Conservation (phyloP, 208 protist genomes). For the Wallacemonas sp. region DNA sequence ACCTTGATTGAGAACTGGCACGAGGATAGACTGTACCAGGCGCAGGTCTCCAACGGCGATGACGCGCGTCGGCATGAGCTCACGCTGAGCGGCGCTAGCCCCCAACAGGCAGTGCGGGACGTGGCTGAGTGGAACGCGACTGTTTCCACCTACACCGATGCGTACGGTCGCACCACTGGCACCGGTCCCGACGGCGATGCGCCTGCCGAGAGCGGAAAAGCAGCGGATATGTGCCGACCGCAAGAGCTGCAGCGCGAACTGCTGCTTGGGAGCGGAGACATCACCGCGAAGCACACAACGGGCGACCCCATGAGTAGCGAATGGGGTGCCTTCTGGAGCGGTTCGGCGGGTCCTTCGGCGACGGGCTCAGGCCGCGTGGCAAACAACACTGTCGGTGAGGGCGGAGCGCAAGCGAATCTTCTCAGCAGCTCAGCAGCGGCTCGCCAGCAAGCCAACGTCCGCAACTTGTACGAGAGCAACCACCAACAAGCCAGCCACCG, state of each 20-base stretch:
- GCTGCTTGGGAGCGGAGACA: background rate
- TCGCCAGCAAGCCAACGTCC: conserved; percentile 8
- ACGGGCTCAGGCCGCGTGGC: too few species aligned
- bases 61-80: background rate
- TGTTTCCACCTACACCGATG: conserved; percentile 23
- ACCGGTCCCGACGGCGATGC: background rate
- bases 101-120: background rate
- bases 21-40: conserved; percentile 35
- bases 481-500: conserved; percentile 12
- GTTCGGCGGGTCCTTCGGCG: background rate
- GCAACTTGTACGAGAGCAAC: conserved; percentile 49
- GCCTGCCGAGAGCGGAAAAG: background rate
- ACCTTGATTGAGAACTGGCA: conserved; percentile 78
- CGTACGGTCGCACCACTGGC: conserved; percentile 22
- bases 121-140: background rate
- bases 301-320: conserved; percentile 2
- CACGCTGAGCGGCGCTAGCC: conserved; percentile 19
- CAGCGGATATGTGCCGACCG: conserved; percentile 10
- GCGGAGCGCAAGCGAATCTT: background rate
- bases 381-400: too few species aligned
- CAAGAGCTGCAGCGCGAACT: conserved; percentile 12
- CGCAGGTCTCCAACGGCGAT: background rate
- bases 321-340: conserved; percentile 10
- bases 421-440: conserved; percentile 12
- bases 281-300: background rate